These are phyloP conservation scores for Hypoxylon trugodes DNA, from an alignment of 495 filamentous ascomycete species.

Conservation along the genomic window DNA sequence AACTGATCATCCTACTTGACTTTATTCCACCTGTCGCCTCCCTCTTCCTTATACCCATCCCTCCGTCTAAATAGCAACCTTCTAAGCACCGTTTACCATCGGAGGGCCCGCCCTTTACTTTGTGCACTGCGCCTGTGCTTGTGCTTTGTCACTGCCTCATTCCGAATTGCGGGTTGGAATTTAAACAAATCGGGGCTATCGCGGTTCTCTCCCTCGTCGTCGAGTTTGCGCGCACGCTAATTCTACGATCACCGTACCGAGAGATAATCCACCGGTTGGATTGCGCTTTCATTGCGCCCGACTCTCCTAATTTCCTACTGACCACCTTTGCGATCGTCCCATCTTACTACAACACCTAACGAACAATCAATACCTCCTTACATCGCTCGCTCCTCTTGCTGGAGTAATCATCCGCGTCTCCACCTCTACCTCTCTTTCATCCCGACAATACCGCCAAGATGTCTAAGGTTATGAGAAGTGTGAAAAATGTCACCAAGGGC, in stretches of 20 bases:
- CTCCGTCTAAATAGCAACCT: no score
- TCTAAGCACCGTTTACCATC: conserved; percentile 15
- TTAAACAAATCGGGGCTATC: conserved; percentile 4
- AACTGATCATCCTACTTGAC: conserved; percentile 32
- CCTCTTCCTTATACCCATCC: no score
- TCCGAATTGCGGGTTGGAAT: conserved; percentile 7
- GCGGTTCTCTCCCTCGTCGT: conserved; percentile 4
- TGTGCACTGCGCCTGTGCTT: no score
- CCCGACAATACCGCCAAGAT: conserved; percentile 61
- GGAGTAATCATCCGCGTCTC: conserved; percentile 1
- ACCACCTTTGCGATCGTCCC: conserved; percentile 31
- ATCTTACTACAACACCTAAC: conserved; percentile 23
- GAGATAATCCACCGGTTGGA: conserved; percentile 42
- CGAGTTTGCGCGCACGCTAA: conserved; percentile 20
- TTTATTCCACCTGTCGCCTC: background rate
- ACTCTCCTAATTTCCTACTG: no score
- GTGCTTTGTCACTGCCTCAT: conserved; percentile 15
- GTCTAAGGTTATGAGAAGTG: conserved; percentile 97
- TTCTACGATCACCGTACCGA: conserved; percentile 1
- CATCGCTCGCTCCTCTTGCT: conserved; percentile 3
- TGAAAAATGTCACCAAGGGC: conserved; percentile 99
- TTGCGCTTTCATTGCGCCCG: conserved; percentile 42
- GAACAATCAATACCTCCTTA: no score
- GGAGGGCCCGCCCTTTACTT: no score
- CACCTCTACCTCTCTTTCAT: conserved; percentile 4